These are phyloP conservation scores for Trametes cingulata DNA, from an alignment of 768 basidiomycete species.

Conservation along the genomic window DNA sequence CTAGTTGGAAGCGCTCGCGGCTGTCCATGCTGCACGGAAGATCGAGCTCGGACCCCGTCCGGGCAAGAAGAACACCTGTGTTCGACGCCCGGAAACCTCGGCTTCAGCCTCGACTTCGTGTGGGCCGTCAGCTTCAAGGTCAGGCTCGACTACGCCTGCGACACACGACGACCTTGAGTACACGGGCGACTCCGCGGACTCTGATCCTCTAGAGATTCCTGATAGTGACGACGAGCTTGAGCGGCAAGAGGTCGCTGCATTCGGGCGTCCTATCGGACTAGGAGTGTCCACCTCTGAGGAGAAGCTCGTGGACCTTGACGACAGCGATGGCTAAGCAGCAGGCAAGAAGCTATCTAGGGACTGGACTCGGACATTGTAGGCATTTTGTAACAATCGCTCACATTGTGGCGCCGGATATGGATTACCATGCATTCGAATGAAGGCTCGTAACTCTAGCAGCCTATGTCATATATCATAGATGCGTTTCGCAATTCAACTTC, in stretches of 20 bases:
- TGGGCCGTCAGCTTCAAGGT: slow-evolving; percentile 28
- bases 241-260: slow-evolving; percentile 12
- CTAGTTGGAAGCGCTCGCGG: slow-evolving; percentile 59
- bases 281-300: not conserved
- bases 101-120: slow-evolving; percentile 36
- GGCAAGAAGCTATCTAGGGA: no score
- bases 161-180: slow-evolving; percentile 13
- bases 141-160: not conserved
- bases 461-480: no score
- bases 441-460: no score
- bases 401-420: no score
- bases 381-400: no score
- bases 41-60: slow-evolving; percentile 64
- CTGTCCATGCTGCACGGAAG: slow-evolving; percentile 50
- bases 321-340: slow-evolving; percentile 28
- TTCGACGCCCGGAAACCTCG: slow-evolving; percentile 59
- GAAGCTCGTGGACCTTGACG: slow-evolving; percentile 30
- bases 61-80: slow-evolving; percentile 47
- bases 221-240: slow-evolving; percentile 35
- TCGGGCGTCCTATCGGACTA: slow-evolving; percentile 9
- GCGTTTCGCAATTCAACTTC: no score
- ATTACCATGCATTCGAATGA: no score
- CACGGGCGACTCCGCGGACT: slow-evolving; percentile 4
- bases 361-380: no score
- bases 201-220: slow-evolving; percentile 17